Evolutionary conservation across 23 red algal genomes (phyloP), one percentile per base, ranked within the genome.

Genomic region (Chondrus crispus): DNA sequence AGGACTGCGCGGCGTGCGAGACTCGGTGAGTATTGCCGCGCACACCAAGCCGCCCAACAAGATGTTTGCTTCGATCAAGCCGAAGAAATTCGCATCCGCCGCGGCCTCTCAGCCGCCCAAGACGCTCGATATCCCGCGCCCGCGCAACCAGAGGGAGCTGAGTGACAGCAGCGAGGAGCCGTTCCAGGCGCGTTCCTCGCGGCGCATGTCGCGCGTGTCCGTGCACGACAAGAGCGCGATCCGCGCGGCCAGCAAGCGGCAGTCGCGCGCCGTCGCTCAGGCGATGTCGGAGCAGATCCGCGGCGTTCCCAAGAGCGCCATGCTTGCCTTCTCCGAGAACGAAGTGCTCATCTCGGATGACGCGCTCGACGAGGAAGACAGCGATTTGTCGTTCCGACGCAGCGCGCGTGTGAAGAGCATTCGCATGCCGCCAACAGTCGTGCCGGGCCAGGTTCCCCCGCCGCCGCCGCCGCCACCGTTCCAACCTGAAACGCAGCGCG

Each of bases 401-500:
- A 68, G 71, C 13, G 47, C 62, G 26, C 33, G 60, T 24, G 32
- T 46, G 58, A 83, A 81, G 60, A 92, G 62, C n/a, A 64, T 82
- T 5, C 75, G 40, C 42, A 20, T 83, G 28, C 75, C 76, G 26
- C 81, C 81, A n/a, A 48, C 41, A 41, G 39, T 94, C 55, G 38
- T 58, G n/a, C 49, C 82, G 10, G 92, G 92, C 18, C 72, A 71
- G 8, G 83, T 94, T 42, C 92, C 92, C 42, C 46, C 43, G 55
- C 92, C 92, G n/a, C 92, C 92, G n/a, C 92, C 92, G 38, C 92
- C 92, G 57, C 92, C 92, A 19, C 91, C 92, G 53, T 94, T 94
- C 45, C 71, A 37, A 10, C 92, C 92, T 11, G 30, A 60, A 9
- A 49, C 43, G 6, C 41, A 41, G 45, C 54, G 84, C n/a, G 52